These are phyloP conservation scores for Phialocephala sp. DNA, from an alignment of 2,329 filamentous ascomycete species.

Conservation along the genomic window DNA sequence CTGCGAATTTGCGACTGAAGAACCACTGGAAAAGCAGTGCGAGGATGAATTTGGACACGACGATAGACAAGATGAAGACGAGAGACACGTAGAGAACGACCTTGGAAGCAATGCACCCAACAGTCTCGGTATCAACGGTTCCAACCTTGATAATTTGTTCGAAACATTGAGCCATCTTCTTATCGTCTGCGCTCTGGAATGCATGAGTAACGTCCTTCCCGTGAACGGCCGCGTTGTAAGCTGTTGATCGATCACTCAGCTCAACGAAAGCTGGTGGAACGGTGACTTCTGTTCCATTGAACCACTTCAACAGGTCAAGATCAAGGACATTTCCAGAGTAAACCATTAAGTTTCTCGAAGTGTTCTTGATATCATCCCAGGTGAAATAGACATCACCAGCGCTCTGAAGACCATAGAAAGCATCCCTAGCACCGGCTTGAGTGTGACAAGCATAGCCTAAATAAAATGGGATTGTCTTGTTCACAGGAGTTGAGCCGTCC, in stretches of 20 bases:
- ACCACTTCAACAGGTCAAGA: conserved; percentile 86
- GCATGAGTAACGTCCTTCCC: conserved; percentile 89
- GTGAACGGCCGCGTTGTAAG: conserved; percentile 66
- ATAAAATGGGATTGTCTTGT: conserved; percentile 77
- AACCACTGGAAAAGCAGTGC: conserved; percentile 97
- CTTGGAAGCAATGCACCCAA: conserved; percentile 96
- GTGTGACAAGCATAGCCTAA: conserved; percentile 91
- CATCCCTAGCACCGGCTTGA: conserved; percentile 65
- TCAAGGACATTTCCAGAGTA: conserved; percentile 95
- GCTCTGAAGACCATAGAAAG: conserved; percentile 75
- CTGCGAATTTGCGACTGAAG: conserved; percentile 82
- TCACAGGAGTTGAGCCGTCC: conserved; percentile 82
- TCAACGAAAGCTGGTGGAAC: conserved; percentile 81
- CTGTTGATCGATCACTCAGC: conserved; percentile 70
- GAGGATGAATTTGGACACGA: conserved; percentile 83
- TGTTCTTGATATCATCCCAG: conserved; percentile 93
- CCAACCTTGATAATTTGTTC: conserved; percentile 95
- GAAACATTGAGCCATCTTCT: conserved; percentile 83
- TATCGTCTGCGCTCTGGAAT: conserved; percentile 80
- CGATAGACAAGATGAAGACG: conserved; percentile 89
- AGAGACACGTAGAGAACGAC: conserved; percentile 95
- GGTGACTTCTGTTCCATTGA: conserved; percentile 79
- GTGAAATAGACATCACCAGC: conserved; percentile 93
- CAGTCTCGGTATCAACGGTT: conserved; percentile 91
- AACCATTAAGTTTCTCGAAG: conserved; percentile 86